A percentile compares a stretch with the other conserved stretches of the same genome.
Evolutionary conservation across 2,329 filamentous ascomycete genomes (phyloP).

Genomic region (Huntiella savannae): DNA sequence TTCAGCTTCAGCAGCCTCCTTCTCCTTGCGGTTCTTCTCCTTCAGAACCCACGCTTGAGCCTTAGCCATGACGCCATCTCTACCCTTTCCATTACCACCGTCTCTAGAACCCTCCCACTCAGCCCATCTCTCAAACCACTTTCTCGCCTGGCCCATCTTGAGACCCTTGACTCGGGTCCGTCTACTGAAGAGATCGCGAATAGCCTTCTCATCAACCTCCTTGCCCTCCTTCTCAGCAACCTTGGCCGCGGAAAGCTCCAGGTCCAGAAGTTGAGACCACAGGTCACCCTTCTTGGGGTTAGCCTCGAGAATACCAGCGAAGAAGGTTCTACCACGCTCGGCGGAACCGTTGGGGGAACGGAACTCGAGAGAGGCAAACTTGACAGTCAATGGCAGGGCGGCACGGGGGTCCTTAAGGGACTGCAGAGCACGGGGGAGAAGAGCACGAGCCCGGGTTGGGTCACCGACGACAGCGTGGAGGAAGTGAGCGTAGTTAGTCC

Average conservation of each 20-base stretch:
- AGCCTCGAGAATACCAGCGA: constrained; percentile 66
- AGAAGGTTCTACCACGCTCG: constrained; percentile 85
- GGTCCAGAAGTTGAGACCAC: constrained; percentile 80
- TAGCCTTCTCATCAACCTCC: constrained; percentile 33
- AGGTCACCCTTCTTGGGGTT: constrained; percentile 82
- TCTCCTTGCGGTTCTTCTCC: constrained; percentile 27
- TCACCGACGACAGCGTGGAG: constrained; percentile 55
- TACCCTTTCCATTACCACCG: constrained; percentile 31
- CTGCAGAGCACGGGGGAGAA: constrained; percentile 71
- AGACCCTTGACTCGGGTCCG: constrained; percentile 49
- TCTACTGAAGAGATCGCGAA: constrained; percentile 67
- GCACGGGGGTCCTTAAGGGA: constrained; percentile 47
- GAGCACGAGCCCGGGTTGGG: constrained; percentile 54
- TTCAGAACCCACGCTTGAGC: constrained; percentile 38
- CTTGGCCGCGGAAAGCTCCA: constrained; percentile 50
- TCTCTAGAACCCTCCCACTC: constrained; percentile 66
- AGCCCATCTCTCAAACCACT: constrained; percentile 83
- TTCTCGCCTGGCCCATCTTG: constrained; percentile 66
- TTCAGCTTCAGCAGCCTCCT: constrained; percentile 14
- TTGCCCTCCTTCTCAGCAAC: constrained; percentile 34
- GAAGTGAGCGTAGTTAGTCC: constrained; percentile 91
- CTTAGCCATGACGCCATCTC: constrained; percentile 49
- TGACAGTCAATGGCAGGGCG: constrained; percentile 52
- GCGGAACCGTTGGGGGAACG: constrained; percentile 62
- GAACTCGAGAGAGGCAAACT: constrained; percentile 87